These are phyloP conservation scores for Agastache rugosa DNA, from an alignment of 257 asterid genomes.

Conservation along the genomic window DNA sequence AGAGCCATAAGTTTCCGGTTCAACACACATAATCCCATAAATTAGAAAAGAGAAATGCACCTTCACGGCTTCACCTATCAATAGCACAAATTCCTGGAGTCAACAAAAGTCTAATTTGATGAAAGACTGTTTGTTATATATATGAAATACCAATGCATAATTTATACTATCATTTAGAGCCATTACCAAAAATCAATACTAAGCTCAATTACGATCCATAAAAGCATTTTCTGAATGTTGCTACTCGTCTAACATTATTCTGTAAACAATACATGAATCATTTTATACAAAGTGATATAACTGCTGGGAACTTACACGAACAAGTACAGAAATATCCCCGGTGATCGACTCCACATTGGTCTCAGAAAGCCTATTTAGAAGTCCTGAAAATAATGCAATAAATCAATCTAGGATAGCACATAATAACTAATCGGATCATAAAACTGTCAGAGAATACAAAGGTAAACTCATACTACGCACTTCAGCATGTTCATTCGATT, in stretches of 20 bases:
- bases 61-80: too few relatives aligned
- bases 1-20: not conserved
- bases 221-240: too few relatives aligned
- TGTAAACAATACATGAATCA: conserved; percentile 17
- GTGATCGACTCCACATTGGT: conserved; percentile 81
- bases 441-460: conserved; percentile 16
- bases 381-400: conserved; percentile 58
- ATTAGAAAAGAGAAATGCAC: too few relatives aligned
- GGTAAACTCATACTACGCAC: conserved; percentile 60
- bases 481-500: conserved; percentile 74
- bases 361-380: conserved; percentile 81
- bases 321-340: conserved; percentile 59
- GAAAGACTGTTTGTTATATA: too few relatives aligned
- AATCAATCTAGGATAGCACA: conserved; percentile 26
- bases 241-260: not conserved
- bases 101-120: too few relatives aligned
- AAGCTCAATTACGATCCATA: too few relatives aligned
- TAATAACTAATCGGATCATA: conserved; percentile 25
- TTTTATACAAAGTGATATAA: conserved; percentile 18
- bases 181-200: too few relatives aligned
- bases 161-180: too few relatives aligned
- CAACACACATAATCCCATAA: not conserved
- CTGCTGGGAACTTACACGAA: conserved; percentile 50
- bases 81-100: too few relatives aligned
- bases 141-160: too few relatives aligned